These are phyloP conservation scores for Trametes versicolor DNA, from an alignment of 1,284 basidiomycete species.

Conservation along the genomic window DNA sequence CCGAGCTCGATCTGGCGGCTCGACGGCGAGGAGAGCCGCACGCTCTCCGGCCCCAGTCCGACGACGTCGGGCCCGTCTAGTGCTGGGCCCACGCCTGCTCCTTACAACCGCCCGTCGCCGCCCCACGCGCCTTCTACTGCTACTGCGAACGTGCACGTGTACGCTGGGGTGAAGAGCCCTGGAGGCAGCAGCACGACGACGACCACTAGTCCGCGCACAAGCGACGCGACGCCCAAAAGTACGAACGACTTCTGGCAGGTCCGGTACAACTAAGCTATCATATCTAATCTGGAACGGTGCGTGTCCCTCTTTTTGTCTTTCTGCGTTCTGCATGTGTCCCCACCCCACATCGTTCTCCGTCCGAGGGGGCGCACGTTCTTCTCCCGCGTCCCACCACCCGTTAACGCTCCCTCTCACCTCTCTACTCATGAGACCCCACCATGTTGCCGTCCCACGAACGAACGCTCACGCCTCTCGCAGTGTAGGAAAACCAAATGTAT, in stretches of 20 bases:
- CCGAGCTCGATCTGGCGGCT: slow-evolving; percentile 64
- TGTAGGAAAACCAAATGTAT: slow-evolving; percentile 26
- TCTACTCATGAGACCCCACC: too few species aligned
- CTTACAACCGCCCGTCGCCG: slow-evolving; percentile 10
- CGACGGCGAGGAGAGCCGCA: slow-evolving; percentile 70
- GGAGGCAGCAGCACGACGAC: neutral
- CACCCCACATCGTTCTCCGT: neutral
- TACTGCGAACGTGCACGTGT: neutral
- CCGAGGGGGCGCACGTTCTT: neutral
- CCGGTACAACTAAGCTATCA: slow-evolving; percentile 26
- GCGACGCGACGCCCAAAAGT: slow-evolving; percentile 32
- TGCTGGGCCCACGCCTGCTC: slow-evolving; percentile 15
- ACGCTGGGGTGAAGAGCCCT: neutral
- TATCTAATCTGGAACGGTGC: slow-evolving; percentile 29
- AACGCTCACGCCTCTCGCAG: slow-evolving; percentile 1
- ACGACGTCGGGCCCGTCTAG: slow-evolving; percentile 7
- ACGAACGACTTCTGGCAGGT: slow-evolving; percentile 33
- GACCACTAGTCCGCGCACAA: slow-evolving; percentile 11
- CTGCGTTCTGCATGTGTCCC: neutral
- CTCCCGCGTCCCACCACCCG: neutral
- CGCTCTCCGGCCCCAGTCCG: slow-evolving; percentile 26
- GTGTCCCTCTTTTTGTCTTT: neutral
- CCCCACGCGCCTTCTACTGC: neutral
- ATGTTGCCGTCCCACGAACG: neutral
- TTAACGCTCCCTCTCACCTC: neutral